Percentiles rank a stretch among this genome's conserved stretches.
phyloP scores from a whole-genome alignment of 148 eudicot genomes.

The Suaeda aralocaspica region DNA sequence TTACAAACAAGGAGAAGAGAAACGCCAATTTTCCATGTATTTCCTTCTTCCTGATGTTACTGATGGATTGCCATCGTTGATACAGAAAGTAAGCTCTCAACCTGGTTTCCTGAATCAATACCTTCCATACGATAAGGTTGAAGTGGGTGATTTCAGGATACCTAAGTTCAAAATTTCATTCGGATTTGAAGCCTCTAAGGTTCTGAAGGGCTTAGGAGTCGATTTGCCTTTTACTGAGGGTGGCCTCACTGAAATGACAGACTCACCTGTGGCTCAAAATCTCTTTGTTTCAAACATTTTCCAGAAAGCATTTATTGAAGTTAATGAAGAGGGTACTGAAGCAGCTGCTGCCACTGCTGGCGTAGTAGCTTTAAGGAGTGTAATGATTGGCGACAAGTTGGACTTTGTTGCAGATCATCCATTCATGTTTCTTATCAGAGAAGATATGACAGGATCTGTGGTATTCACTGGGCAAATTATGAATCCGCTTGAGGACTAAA shows the following conservation, averaged over 20 bases:
- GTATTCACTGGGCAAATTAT: slow-evolving; percentile 57
- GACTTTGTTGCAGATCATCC: slow-evolving; percentile 90
- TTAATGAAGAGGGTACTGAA: slow-evolving; percentile 88
- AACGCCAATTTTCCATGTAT: slow-evolving; percentile 70
- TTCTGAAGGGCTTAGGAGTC: slow-evolving; percentile 54
- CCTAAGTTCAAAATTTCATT: slow-evolving; percentile 66
- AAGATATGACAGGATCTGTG: slow-evolving; percentile 63
- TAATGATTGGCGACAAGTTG: slow-evolving; percentile 17
- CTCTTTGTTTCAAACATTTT: slow-evolving; percentile 57
- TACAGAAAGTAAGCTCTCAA: slow-evolving; percentile 41
- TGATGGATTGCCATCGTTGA: slow-evolving; percentile 56
- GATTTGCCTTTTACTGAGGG: slow-evolving; percentile 47
- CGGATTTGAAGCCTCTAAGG: slow-evolving; percentile 63
- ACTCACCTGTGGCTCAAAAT: slow-evolving; percentile 36
- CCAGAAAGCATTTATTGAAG: slow-evolving; percentile 73
- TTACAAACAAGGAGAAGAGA: slow-evolving; percentile 60
- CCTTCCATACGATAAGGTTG: slow-evolving; percentile 36
- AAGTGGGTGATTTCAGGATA: slow-evolving; percentile 46
- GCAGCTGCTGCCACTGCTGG: slow-evolving; percentile 75
- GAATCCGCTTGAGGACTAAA: slow-evolving; percentile 38
- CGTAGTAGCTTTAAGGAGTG: slow-evolving; percentile 27
- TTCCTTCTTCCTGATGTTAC: slow-evolving; percentile 61
- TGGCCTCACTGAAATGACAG: slow-evolving; percentile 69
- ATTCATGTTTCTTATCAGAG: slow-evolving; percentile 61
- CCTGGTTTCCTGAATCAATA: slow-evolving; percentile 52